Base-by-base conservation (phyloP, 306 rosid species). In the Quercus berberidifolia region DNA sequence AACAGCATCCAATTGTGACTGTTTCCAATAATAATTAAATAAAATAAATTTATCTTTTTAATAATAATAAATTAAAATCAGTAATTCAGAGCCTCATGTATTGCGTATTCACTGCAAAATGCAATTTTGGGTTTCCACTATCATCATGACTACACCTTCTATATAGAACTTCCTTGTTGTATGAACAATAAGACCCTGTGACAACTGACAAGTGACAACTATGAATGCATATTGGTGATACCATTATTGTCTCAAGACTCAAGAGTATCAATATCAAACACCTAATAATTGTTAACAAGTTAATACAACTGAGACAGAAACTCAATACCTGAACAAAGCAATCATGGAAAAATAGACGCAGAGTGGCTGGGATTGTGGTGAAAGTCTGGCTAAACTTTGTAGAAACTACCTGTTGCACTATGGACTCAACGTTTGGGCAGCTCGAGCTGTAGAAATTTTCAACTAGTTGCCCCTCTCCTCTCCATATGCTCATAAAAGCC, bases 321-420 rank as follows among this genome's bases (percentile, higher is more conserved):
- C 19, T 33, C 9, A 4, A 46, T 57, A 95, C 99, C 97, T 91
- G 81, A 46, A 95, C 91, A 19, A 91, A 88, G 77, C 99, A 95
- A 3, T 95, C 99, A 77, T 92, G 99, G 52, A 95, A 85, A 75
- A 92, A 95, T 25, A 95, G 83, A 51, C 98, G 92, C 19, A 95
- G 89, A 58, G 99, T 95, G 1, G 90, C 89, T 18, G 91, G 92
- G 26, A 88, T 76, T 13, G 98, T 95, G 23, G 82, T 75, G 30
- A 80, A 41, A 0, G 93, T 91, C 57, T 89, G 90, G 5, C 68
- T 41, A 10, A 90, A 31, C 82, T 95, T 95, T 9, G 60, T 83
- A 19, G 89, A 82, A 4, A 92, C 98, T 56, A 90, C 89, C 26
- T 91, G 94, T 5, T 15, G n/a, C 21, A 95, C 99, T 0, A 90